phyloP scores from a whole-genome alignment of 1,284 basidiomycete genomes.

The Rhodotorula sp. region DNA sequence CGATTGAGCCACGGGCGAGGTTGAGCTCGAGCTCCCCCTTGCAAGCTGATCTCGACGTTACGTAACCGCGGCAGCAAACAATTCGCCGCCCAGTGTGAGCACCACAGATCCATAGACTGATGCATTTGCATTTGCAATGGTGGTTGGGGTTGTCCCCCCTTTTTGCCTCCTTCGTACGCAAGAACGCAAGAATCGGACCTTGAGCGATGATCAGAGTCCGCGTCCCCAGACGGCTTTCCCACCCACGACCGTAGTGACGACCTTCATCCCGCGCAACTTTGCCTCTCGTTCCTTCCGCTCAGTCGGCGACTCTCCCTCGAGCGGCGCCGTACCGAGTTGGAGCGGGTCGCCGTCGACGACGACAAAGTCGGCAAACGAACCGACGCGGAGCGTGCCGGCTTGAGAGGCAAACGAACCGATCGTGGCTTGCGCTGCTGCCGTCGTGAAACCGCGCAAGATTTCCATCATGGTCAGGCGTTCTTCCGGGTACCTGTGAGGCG shows the following conservation, averaged over 20 bases:
- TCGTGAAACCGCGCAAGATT: conserved; percentile 69
- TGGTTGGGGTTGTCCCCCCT: not conserved
- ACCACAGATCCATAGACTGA: too few relatives aligned
- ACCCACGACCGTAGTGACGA: conserved; percentile 24
- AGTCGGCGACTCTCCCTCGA: not conserved
- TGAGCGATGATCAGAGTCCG: conserved; percentile 6
- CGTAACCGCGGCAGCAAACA: too few relatives aligned
- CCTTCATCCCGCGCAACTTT: conserved; percentile 9
- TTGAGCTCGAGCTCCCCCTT: too few relatives aligned
- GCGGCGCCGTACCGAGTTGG: conserved; percentile 4
- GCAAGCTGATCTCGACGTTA: too few relatives aligned
- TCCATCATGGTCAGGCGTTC: conserved; percentile 72
- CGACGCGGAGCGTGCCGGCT: conserved; percentile 62
- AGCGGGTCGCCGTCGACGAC: conserved; percentile 26
- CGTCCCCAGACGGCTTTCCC: conserved; percentile 16
- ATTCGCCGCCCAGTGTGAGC: too few relatives aligned
- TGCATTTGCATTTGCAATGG: too few relatives aligned
- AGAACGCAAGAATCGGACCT: too few relatives aligned
- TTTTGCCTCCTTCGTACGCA: not conserved
- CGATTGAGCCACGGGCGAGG: too few relatives aligned
- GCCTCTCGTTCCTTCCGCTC: conserved; percentile 6
- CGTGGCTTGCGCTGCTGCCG: conserved; percentile 80
- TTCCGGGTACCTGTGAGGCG: conserved; percentile 60
- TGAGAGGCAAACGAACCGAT: conserved; percentile 64
- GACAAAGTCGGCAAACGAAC: conserved; percentile 83